Base-by-base conservation (phyloP, 768 basidiomycete genomes). In the Cystoderma amianthinum region DNA sequence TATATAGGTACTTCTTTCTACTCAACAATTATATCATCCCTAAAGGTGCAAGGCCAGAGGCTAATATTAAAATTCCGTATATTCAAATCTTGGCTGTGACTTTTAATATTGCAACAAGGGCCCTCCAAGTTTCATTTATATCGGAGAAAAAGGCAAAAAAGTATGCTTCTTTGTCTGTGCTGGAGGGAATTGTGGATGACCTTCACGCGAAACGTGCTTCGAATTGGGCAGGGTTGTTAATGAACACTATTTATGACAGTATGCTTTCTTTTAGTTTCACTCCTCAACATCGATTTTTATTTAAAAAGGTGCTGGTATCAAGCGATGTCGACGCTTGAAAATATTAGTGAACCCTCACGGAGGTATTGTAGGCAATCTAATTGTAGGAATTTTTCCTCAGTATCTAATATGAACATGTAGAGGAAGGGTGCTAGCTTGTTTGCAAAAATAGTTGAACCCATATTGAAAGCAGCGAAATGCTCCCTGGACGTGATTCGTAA, bases 321-420 rank as follows among this genome's bases (percentile, higher is more conserved):
- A 72, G 49, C 77, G 70, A 16, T 57, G 65, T 38, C 70, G 81
- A 35, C 62, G 66, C 15, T 54, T 94, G 21, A 77, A 79, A 46
- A 71, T 92, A 5, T 54, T 94, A 32, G 69, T 94, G 28, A 94
- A 93, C 57, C 91, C 91, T 6, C 61, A 71, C 42, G 80, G 90
- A 38, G 91, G 91, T n/a, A 71, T 68, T 16, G 89, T 88, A 54
- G 21, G 81, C 66, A 4, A n/a, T n/a, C n/a, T n/a, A n/a, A n/a
- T n/a, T n/a, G n/a, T n/a, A n/a, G n/a, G n/a, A n/a, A n/a, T n/a
- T n/a, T n/a, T n/a, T n/a, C n/a, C n/a, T n/a, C n/a, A n/a, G n/a
- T n/a, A n/a, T n/a, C n/a, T n/a, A n/a, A n/a, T n/a, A 46, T 40
- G 38, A 9, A 30, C 10, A 24, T 32, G 20, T 48, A 92, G 86